These are phyloP conservation scores for Tylopilus felleus DNA, from an alignment of 768 basidiomycete species.

Conservation along the genomic window DNA sequence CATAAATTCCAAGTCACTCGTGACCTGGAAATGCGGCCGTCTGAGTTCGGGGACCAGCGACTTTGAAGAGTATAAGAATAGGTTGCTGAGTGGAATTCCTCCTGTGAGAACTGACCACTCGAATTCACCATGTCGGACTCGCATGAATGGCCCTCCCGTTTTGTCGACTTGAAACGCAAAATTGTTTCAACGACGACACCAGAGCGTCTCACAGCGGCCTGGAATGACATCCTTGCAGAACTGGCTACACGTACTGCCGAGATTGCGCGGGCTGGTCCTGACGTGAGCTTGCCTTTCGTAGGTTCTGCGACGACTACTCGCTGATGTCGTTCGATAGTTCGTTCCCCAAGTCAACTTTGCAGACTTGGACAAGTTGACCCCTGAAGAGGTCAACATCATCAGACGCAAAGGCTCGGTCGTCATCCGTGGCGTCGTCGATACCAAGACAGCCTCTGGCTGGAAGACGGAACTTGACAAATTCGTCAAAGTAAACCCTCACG, in stretches of 20 bases:
- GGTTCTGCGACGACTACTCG: neutral
- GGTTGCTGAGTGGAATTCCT: neutral
- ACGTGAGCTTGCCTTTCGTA: slow-evolving; percentile 35
- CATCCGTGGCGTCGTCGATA: slow-evolving; percentile 57
- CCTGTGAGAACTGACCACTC: neutral
- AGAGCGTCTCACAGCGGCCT: slow-evolving; percentile 47
- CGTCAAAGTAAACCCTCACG: slow-evolving; percentile 52
- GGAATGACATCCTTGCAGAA: slow-evolving; percentile 55
- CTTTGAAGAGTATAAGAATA: slow-evolving; percentile 12
- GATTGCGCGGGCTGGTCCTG: slow-evolving; percentile 45
- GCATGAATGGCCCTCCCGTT: slow-evolving; percentile 36
- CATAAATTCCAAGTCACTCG: neutral
- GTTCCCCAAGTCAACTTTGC: slow-evolving; percentile 61
- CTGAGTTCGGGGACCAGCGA: neutral
- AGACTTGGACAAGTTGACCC: slow-evolving; percentile 45
- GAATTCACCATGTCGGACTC: slow-evolving; percentile 11
- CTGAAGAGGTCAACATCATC: slow-evolving; percentile 47
- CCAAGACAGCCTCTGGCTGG: slow-evolving; percentile 55
- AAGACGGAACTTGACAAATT: slow-evolving; percentile 54
- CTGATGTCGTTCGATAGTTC: slow-evolving; percentile 35
- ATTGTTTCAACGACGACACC: slow-evolving; percentile 51
- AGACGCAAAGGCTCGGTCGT: slow-evolving; percentile 57
- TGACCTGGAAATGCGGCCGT: neutral
- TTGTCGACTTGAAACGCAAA: slow-evolving; percentile 54
- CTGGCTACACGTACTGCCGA: slow-evolving; percentile 43